Evolutionary conservation across 768 basidiomycete genomes (phyloP).

Genomic region (Mycena leptocephala): DNA sequence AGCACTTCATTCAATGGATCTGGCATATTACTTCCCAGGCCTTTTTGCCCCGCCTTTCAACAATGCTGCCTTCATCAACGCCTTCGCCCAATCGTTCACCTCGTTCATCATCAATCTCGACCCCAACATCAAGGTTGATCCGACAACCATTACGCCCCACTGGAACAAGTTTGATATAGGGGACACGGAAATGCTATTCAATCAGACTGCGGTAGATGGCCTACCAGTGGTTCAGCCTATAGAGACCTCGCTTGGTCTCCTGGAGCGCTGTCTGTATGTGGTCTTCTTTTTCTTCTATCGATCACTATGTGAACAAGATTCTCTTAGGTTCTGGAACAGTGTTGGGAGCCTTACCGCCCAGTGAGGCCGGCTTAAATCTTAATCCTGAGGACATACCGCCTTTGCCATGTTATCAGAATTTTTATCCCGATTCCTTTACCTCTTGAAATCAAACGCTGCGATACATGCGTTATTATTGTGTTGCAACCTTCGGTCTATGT

Average conservation of each 20-base stretch:
- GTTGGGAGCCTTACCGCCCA: conserved; percentile 30
- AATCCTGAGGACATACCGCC: not conserved
- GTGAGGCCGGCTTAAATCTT: conserved; percentile 7
- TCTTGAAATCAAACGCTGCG: conserved; percentile 3
- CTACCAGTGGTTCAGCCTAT: conserved; percentile 25
- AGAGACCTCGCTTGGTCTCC: conserved; percentile 1
- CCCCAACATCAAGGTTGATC: too few relatives aligned
- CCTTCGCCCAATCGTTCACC: too few relatives aligned
- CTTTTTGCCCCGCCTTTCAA: conserved; percentile 1
- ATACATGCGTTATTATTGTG: conserved; percentile 2
- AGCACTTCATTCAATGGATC: conserved; percentile 42
- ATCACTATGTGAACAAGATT: not conserved
- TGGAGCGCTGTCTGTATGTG: conserved; percentile 27
- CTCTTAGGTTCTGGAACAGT: conserved; percentile 31
- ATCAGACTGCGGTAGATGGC: conserved; percentile 5
- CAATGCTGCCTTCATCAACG: too few relatives aligned
- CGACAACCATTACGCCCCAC: too few relatives aligned
- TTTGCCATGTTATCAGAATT: not conserved
- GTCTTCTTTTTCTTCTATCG: not conserved
- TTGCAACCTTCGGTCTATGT: not conserved
- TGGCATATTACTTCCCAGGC: conserved; percentile 46
- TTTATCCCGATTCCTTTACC: conserved; percentile 1
- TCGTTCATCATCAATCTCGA: too few relatives aligned
- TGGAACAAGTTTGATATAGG: conserved; percentile 9
- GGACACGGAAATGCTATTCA: conserved; percentile 32